Base-by-base conservation (phyloP, 202 grass and related monocot genomes). In the Schoenoplectus triqueter region DNA sequence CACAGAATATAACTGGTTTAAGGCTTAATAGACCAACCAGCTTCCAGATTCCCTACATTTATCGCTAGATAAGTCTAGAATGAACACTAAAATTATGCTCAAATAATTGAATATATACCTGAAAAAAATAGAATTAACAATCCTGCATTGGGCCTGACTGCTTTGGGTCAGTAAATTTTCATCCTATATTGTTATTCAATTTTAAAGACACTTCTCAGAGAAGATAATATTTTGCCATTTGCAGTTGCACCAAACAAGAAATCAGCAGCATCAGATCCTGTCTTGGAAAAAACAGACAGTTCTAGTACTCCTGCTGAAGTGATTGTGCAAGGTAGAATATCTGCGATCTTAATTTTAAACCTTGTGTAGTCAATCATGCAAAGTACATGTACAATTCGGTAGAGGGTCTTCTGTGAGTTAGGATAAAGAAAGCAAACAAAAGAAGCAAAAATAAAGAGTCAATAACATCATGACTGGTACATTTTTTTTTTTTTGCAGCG, bases 171-270 rank as follows among this genome's bases (percentile, higher is more conserved):
- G 75, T 4, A 78, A 78, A 10, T 6, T 78, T 41, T 39, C 55
- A 61, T 61, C 31, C 14, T 17, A 17, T 13, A 61, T 79, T 10
- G 15, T 54, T 41, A 9, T 79, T 14, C 21, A 10, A 42, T 22
- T 61, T 42, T 60, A 10, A 60, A 44, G 31, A 10, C 14, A 60
- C 72, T 54, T 63, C 15, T 86, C 8, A 84, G 11, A 50, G 40
- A 66, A 39, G 70, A 83, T 68, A 55, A 83, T 57, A 20, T 83
- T 70, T 59, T 55, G 48, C 13, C 20, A 70, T 42, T 57, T 56
- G 22, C 49, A 70, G 50, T 71, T 71, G 64, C 39, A 83, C 17
- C 44, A 83, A 3, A 3, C 64, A 69, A 71, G 81, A 56, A 83
- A 59, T 11, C 49, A 67, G 11, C 13, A 21, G 42, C 4, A 31